A percentile compares a stretch with the other conserved stretches of the same genome.
Conservation (phyloP, 1,139 yeast species). For the Saccharomyces pastorianus region DNA sequence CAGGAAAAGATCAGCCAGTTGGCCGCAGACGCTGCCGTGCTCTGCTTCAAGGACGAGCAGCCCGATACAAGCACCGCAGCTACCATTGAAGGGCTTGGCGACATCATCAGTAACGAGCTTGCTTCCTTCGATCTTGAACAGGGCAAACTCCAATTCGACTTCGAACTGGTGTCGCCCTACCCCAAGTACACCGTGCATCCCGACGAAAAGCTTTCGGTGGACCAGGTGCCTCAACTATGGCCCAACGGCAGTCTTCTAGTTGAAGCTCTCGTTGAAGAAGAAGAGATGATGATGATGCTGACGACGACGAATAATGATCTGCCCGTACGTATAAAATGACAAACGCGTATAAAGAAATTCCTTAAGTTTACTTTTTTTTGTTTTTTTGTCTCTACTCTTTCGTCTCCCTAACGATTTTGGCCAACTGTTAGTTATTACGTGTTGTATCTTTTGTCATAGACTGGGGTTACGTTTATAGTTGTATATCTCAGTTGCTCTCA, state of each 20-base stretch:
- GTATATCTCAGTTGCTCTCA: background rate
- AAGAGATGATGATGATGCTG: conserved; percentile 24
- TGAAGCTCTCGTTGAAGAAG: conserved; percentile 36
- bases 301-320: conserved; percentile 11
- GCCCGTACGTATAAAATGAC: background rate
- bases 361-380: background rate
- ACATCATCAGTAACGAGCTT: conserved; percentile 7
- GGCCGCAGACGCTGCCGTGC: conserved; percentile 12
- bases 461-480: background rate
- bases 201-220: conserved; percentile 28
- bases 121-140: conserved; percentile 28
- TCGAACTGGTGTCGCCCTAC: conserved; percentile 49
- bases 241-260: conserved; percentile 59
- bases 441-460: background rate
- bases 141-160: conserved; percentile 35
- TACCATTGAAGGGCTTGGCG: background rate
- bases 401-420: background rate
- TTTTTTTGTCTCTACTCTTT: background rate
- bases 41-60: conserved; percentile 17
- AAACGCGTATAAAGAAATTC: background rate
- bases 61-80: background rate
- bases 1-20: conserved; percentile 12
- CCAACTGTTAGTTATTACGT: background rate
- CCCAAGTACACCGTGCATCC: conserved; percentile 43
- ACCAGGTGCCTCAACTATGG: conserved; percentile 41